Base-by-base conservation (phyloP, 208 protist species). In the Jaenimonas drosophilae region DNA sequence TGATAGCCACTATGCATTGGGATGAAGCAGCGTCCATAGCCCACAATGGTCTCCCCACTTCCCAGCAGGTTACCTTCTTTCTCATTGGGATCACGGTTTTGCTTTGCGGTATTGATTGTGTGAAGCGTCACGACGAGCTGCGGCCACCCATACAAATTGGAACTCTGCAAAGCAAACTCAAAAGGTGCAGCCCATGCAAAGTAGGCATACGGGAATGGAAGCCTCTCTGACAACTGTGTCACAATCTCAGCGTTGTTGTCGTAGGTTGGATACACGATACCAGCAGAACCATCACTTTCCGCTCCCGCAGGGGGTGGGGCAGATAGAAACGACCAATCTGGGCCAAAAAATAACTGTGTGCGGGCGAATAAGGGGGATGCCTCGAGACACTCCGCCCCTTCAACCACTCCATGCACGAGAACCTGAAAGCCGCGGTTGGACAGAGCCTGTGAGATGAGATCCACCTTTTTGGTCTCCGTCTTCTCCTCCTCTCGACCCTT, bases 301-400 rank as follows among this genome's bases (percentile, higher is more conserved):
- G 29, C 31, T 19, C 28, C 14, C 41, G 20, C 36, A 20, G 30
- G 31, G 21, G 48, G 39, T 49, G 23, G 58, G 43, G 0, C 38
- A 28, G 28, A 34, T 14, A 83, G 39, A 38, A 84, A 71, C 7
- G 76, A 70, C 77, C 79, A 92, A 62, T 92, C 79, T 5, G 64
- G 43, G 16, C 79, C 84, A 31, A 76, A 80, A 21, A 89, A 82
- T 31, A 87, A 77, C 52, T 86, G 72, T n/a, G 84, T 89, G n/a
- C 79, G 72, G 0, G 74, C 73, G 54, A 88, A 89, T 20, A 92
- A 64, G 4, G 59, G 44, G 11, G 64, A 61, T 2, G 53, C 63
- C 50, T 77, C 71, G 9, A 77, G 49, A 43, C 76, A 92, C 66
- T 81, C 84, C n/a, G 76, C 76, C 0, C 74, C 64, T 42, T 92